phyloP scores from a whole-genome alignment of 352 stramenopile genomes.

The Phytopythium boreale region DNA sequence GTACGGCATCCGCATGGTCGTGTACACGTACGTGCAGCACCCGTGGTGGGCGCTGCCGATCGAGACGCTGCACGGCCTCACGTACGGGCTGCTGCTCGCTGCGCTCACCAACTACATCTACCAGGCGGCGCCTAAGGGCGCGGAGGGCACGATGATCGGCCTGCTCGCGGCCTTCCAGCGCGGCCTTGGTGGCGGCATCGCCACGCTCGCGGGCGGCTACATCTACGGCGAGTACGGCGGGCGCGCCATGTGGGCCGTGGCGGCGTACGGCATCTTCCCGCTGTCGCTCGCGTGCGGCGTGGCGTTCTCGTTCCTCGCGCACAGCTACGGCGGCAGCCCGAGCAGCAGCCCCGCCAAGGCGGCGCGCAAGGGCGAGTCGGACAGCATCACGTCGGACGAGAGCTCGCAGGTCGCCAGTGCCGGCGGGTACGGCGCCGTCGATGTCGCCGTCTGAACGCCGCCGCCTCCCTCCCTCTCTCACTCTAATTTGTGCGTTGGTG shows the following conservation, averaged over 20 bases:
- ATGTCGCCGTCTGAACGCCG: constrained; percentile 1
- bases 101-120: constrained; percentile 49
- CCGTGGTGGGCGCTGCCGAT: constrained; percentile 36
- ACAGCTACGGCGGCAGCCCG: constrained; percentile 24
- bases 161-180: constrained; percentile 35
- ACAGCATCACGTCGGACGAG: constrained; percentile 30
- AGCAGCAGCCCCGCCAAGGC: constrained; percentile 1
- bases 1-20: constrained; percentile 34
- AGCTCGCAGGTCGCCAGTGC: constrained; percentile 19
- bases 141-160: constrained; percentile 41
- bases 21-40: constrained; percentile 33
- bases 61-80: constrained; percentile 38
- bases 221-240: constrained; percentile 33
- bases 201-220: constrained; percentile 34
- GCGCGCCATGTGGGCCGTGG: constrained; percentile 36
- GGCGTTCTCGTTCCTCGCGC: constrained; percentile 27
- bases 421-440: constrained; percentile 19
- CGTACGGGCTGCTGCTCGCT: constrained; percentile 33
- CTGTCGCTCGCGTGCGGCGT: constrained; percentile 18
- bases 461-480: no score
- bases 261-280: constrained; percentile 30
- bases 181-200: constrained; percentile 28
- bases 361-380: constrained; percentile 15
- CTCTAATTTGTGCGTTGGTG: background rate
- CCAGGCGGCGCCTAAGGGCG: constrained; percentile 25